Conservation (phyloP, 2,329 filamentous ascomycete genomes). For the Alternaria sp. region DNA sequence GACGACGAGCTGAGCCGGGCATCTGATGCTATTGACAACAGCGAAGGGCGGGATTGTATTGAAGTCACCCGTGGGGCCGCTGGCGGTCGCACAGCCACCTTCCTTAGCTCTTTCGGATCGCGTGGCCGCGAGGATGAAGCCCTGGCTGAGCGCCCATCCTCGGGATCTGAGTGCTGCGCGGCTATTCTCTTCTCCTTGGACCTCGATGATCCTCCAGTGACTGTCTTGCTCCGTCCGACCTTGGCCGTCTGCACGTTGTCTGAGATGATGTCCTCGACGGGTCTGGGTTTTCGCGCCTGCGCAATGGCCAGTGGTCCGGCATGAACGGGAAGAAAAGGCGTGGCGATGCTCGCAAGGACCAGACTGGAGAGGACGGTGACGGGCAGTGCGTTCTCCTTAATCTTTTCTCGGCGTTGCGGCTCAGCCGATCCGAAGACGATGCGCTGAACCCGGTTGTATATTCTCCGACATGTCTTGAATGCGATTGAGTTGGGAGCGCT, state of each 20-base stretch:
- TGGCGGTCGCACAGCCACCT: constrained; percentile 39
- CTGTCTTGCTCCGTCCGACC: constrained; percentile 73
- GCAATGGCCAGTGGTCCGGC: constrained; percentile 82
- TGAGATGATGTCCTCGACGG: constrained; percentile 67
- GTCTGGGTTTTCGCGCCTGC: constrained; percentile 78
- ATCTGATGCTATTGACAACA: constrained; percentile 66
- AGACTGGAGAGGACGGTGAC: constrained; percentile 83
- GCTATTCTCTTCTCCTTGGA: constrained; percentile 54
- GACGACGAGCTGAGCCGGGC: constrained; percentile 73
- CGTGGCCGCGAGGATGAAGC: constrained; percentile 49
- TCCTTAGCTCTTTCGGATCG: constrained; percentile 41
- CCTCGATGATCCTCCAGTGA: constrained; percentile 59
- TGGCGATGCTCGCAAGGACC: constrained; percentile 77
- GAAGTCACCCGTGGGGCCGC: constrained; percentile 36
- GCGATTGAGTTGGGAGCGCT: constrained; percentile 76
- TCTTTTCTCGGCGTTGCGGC: constrained; percentile 72
- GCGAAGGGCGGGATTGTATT: constrained; percentile 55
- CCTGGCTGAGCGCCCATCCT: constrained; percentile 47
- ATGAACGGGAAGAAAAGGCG: constrained; percentile 78
- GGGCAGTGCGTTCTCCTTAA: constrained; percentile 81
- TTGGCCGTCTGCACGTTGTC: constrained; percentile 66
- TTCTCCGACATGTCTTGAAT: constrained; percentile 81
- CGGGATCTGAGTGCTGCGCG: constrained; percentile 50
- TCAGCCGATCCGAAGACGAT: constrained; percentile 84
- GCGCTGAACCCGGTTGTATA: constrained; percentile 89